phyloP scores from a whole-genome alignment of 495 filamentous ascomycete species.

The Amphirosellinia nigrospora region DNA sequence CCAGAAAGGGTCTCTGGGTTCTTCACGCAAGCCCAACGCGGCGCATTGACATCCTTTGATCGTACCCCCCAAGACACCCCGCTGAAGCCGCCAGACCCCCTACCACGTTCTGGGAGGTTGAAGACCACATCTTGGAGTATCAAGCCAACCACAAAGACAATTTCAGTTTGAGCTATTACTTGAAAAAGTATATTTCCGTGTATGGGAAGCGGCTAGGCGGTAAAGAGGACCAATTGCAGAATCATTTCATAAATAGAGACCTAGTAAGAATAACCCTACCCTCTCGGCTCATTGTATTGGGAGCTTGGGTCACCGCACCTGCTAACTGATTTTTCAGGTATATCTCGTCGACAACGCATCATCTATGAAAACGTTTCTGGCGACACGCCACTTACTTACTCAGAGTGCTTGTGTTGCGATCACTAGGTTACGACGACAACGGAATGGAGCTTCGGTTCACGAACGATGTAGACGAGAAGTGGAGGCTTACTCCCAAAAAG shows the following conservation, averaged over 20 bases:
- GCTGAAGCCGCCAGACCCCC: conserved; percentile 5
- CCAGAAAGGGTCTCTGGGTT: conserved; percentile 7
- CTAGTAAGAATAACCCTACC: neutral
- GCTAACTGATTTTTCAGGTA: conserved; percentile 22
- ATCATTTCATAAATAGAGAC: conserved; percentile 9
- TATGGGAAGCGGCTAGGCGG: neutral
- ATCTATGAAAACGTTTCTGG: conserved; percentile 38
- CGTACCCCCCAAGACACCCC: neutral
- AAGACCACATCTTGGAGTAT: conserved; percentile 19
- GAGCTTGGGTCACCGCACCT: neutral
- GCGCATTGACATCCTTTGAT: neutral
- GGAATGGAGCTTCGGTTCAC: conserved; percentile 38
- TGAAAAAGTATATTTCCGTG: neutral
- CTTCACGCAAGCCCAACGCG: conserved; percentile 1
- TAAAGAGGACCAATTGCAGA: conserved; percentile 10
- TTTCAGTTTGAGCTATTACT: neutral
- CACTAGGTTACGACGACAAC: conserved; percentile 35
- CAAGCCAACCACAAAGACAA: neutral
- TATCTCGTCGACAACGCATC: conserved; percentile 41
- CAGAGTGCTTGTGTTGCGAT: conserved; percentile 38
- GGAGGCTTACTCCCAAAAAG: conserved; percentile 2
- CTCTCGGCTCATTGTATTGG: neutral
- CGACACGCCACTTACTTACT: conserved; percentile 31
- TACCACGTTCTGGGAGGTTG: conserved; percentile 16
- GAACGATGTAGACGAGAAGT: conserved; percentile 8